Base-by-base conservation (phyloP, 192 early-diverging fungal species). In the Cetraspora pellucida region DNA sequence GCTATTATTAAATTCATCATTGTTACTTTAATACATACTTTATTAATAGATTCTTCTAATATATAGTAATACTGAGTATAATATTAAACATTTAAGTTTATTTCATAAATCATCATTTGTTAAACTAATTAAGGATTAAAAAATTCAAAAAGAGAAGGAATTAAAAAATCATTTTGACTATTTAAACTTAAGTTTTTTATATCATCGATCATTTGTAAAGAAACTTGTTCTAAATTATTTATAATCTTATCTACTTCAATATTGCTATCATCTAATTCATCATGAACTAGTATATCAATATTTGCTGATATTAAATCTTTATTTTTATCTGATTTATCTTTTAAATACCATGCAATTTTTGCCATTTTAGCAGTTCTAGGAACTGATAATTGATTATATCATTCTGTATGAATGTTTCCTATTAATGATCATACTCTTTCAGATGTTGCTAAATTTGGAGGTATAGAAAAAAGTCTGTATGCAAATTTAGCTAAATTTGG, bases 151-250 rank as follows among this genome's bases (percentile, higher is more conserved):
- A 37, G n/a, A 37, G 31, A 37, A 5, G 31, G 1, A 37, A 5
- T 37, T 37, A 5, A 5, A 3, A 37, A 37, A 5, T 37, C 5
- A 37, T 37, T 5, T 37, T 37, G 5, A 37, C 5, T 3, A 37
- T 37, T 5, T 37, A 37, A 37, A 37, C 1, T 5, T 37, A 37
- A 37, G 5, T 37, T 37, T 37, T 37, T 37, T 37, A 37, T 37
- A 37, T 37, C 5, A 37, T 37, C 31, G n/a, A n/a, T n/a, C n/a
- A n/a, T n/a, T n/a, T n/a, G n/a, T n/a, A n/a, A 37, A 37, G 5
- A 37, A 37, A 54, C n/a, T 54, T 54, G 52, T 54, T 54, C 52
- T 54, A 54, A 54, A 54, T 54, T n/a, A 54, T 54, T n/a, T 14
- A 54, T 54, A 6, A 54, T 54, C 16, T 54, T n/a, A 54, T 54